Conservation (phyloP, 2,329 filamentous ascomycete genomes). For the Colletotrichum euphorbiae region DNA sequence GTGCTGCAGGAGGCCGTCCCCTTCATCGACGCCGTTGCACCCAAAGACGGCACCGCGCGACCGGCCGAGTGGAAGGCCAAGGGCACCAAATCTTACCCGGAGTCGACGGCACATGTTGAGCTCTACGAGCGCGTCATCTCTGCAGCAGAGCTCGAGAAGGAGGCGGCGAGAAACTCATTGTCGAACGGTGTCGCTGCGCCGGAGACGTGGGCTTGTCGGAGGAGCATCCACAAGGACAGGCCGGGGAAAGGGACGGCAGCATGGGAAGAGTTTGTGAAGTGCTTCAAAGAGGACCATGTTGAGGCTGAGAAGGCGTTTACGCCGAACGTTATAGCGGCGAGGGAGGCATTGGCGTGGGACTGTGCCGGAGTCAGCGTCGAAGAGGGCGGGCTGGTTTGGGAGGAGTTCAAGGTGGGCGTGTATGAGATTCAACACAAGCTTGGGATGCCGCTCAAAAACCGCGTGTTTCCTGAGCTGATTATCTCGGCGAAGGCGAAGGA, state of each 20-base stretch:
- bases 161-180: conserved; percentile 50
- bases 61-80: conserved; percentile 64
- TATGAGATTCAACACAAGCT: conserved; percentile 76
- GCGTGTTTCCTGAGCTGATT: conserved; percentile 76
- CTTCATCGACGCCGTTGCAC: conserved; percentile 68
- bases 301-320: conserved; percentile 56
- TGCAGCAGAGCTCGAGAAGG: conserved; percentile 54
- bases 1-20: conserved; percentile 69
- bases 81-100: conserved; percentile 59
- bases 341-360: conserved; percentile 58
- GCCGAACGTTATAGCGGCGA: conserved; percentile 50
- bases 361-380: conserved; percentile 54
- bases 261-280: conserved; percentile 72
- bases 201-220: conserved; percentile 74
- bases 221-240: conserved; percentile 69
- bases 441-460: conserved; percentile 64
- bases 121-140: conserved; percentile 64
- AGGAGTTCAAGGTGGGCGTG: conserved; percentile 60
- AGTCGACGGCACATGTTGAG: conserved; percentile 64
- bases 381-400: conserved; percentile 57
- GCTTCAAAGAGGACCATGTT: conserved; percentile 64
- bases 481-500: conserved; percentile 62
- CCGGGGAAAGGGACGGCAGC: conserved; percentile 64
- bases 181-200: conserved; percentile 39
- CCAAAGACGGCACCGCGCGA: conserved; percentile 49